A percentile compares a stretch with the other conserved stretches of the same genome.
phyloP scores from a whole-genome alignment of 306 rosid species.

The Lathyrus tuberosus region DNA sequence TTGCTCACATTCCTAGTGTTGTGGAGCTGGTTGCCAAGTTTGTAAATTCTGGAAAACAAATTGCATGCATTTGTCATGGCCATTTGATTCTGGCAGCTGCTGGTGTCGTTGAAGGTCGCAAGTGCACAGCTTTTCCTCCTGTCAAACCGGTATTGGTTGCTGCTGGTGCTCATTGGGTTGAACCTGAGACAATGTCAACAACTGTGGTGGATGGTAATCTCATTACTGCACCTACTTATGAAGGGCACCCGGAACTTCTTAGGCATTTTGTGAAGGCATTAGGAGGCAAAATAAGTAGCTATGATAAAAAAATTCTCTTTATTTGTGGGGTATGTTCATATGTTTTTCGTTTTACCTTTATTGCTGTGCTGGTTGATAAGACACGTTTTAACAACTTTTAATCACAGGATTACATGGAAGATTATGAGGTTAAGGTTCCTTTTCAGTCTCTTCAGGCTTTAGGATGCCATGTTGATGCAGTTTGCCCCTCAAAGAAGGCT shows the following conservation, averaged over 20 bases:
- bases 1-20: conserved; percentile 59
- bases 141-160: conserved; percentile 64
- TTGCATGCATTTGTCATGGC: conserved; percentile 81
- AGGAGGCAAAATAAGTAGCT: conserved; percentile 74
- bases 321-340: conserved; percentile 80
- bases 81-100: conserved; percentile 92
- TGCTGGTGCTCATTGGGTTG: conserved; percentile 87
- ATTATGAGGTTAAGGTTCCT: conserved; percentile 79
- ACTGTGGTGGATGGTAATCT: conserved; percentile 75
- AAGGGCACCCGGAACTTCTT: conserved; percentile 66
- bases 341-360: conserved; percentile 10
- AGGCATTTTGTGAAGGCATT: conserved; percentile 67
- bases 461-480: conserved; percentile 85
- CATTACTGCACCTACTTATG: conserved; percentile 60
- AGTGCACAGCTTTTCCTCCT: conserved; percentile 64
- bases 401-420: conserved; percentile 87
- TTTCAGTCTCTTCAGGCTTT: conserved; percentile 87
- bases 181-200: conserved; percentile 59
- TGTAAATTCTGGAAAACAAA: conserved; percentile 54
- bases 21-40: conserved; percentile 58
- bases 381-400: conserved; percentile 11
- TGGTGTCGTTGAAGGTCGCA: conserved; percentile 62
- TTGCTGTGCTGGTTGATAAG: conserved; percentile 14
- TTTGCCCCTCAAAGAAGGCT: conserved; percentile 76
- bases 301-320: conserved; percentile 66